Evolutionary conservation across 1,284 basidiomycete genomes (phyloP), one percentile per base, ranked within the genome.

Genomic region (Mycosarcoma mackinlayi): DNA sequence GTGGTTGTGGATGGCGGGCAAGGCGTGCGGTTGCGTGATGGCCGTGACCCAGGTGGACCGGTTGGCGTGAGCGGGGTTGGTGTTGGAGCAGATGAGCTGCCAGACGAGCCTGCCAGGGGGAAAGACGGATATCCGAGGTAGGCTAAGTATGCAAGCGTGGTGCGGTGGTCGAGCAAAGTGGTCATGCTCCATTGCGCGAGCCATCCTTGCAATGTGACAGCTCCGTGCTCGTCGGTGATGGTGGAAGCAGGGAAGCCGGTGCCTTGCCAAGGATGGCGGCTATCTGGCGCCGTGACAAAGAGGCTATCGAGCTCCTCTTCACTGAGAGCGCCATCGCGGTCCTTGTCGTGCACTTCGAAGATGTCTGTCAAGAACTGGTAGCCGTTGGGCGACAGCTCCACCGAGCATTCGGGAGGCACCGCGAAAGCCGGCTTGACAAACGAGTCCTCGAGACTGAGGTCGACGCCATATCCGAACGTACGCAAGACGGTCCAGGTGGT

Each of bases 121-220:
- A 78, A 76, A 8, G 71, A 73, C 0, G 91, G 89, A 81, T 93
- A 94, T 35, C 92, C 93, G 31, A 94, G 86, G 80, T 98, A 96
- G 16, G 94, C 94, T n/a, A 98, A 89, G 83, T 97, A 98, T 23
- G 93, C 91, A 21, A 98, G 86, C 0, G 95, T 96, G 21, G 91
- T 92, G 80, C 89, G 90, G 76, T 94, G 90, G 78, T 97, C 92
- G 16, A 98, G 87, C 3, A 98, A 86, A 1, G 95, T 98, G 1
- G 94, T 96, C 94, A 98, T 97, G 81, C 92, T 96, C 95, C 95
- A 98, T 82, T 98, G 94, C 23, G 95, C 95, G 16, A 98, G 86
- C 95, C 95, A 98, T 7, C 93, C 93, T 84, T 98, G 95, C 46
- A 98, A 84, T 16, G 95, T 98, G 14, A 98, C 92, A 10, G 91